Evolutionary conservation across 2,329 filamentous ascomycete genomes (phyloP).

Genomic region (Elsinoe arachidis): DNA sequence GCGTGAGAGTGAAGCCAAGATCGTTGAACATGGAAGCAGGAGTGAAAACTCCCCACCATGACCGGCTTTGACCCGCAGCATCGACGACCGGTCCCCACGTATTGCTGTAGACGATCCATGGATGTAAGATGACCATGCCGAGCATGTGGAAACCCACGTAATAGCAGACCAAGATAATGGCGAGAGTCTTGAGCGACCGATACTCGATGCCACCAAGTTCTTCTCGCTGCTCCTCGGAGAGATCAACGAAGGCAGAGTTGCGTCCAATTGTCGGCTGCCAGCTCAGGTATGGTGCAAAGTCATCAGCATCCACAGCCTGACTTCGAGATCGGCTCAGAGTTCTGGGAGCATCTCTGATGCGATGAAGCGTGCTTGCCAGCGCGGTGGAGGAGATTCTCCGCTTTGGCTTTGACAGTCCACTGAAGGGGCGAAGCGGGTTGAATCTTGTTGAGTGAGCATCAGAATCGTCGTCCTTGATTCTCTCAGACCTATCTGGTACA

Average conservation of each 20-base stretch:
- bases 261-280: conserved; percentile 87
- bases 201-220: conserved; percentile 97
- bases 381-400: conserved; percentile 10
- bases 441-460: conserved; percentile 12
- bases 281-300: conserved; percentile 78
- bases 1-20: conserved; percentile 84
- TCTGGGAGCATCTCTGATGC: background rate
- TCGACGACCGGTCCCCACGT: conserved; percentile 60
- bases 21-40: conserved; percentile 86
- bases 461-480: conserved; percentile 16
- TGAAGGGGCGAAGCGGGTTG: conserved; percentile 15
- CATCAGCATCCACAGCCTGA: conserved; percentile 41
- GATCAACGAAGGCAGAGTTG: conserved; percentile 83
- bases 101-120: conserved; percentile 64
- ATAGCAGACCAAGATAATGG: conserved; percentile 66
- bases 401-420: conserved; percentile 13
- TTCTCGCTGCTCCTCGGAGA: conserved; percentile 85
- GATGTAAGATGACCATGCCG: conserved; percentile 62
- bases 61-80: conserved; percentile 51
- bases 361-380: background rate
- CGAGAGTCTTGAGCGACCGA: conserved; percentile 77
- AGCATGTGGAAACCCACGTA: conserved; percentile 76
- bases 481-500: conserved; percentile 46
- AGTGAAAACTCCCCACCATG: conserved; percentile 93
- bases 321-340: conserved; percentile 21